Base-by-base conservation (phyloP, 2,329 filamentous ascomycete genomes). In the Cryphonectria radicalis region DNA sequence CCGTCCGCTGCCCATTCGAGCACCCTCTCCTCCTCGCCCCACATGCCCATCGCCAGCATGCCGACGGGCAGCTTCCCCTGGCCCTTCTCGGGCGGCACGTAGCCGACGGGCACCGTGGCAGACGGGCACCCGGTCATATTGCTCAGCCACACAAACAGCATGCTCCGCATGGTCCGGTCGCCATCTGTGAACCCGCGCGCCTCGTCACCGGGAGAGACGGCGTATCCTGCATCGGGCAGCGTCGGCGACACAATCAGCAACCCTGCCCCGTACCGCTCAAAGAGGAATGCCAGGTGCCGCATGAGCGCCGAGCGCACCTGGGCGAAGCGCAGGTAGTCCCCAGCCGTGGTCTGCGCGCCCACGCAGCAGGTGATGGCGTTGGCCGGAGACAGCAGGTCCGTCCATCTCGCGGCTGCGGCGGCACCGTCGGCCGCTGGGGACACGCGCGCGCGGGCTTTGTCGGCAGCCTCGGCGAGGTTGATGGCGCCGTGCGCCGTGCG, bases 81-180 rank as follows among this genome's bases (percentile, higher is more conserved):
- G 1, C 88, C 89, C 75, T 87, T 82, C 3, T 22, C 46, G 0
- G 87, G 84, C 37, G 88, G 82, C 4, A 84, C 86, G 81, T 94
- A 97, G 0, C 93, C 94, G 14, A 93, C 90, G 0, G 95, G 94
- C 50, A 89, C 90, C 63, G 85, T 90, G 17, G 97, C 87, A 0
- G 93, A 90, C 0, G 95, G 95, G 65, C 91, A 90, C 0, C 95
- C 95, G 0, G 86, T 89, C 76, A 94, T 91, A 80, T 98, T 98
- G 8, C 94, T 92, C 50, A 97, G 81, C 88, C 92, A 97, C 22
- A 93, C 90, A 81, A 93, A 97, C 80, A 91, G 89, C 93, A 97
- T 97, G 77, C 89, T 93, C 37, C 88, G 84, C n/a, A 97, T 83
- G 22, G 89, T 90, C 73, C 82, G 84, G 78, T 96, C 94, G 0